Base-by-base conservation (phyloP, 2,329 filamentous ascomycete genomes). In the Ophiostoma himal-ulmi region DNA sequence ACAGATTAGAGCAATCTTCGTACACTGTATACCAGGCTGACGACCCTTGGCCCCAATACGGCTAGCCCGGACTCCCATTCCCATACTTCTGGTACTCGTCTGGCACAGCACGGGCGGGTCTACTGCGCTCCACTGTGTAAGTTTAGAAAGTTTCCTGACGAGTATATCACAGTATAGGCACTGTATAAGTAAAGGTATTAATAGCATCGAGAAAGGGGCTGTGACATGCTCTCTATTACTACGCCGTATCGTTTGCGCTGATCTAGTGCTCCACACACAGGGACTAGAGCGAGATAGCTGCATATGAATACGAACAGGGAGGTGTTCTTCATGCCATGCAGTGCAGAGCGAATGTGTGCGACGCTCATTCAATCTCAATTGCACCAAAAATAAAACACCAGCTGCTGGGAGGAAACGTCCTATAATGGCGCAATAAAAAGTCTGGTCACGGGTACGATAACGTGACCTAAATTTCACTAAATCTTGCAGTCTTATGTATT, bases 261-360 rank as follows among this genome's bases (percentile, higher is more conserved):
- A 62, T 62, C 57, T 62, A 34, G 57, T 62, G 57, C 57, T 34
- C 57, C 57, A 62, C 57, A 22, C 57, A 62, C 57, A 62, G 26
- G 57, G 26, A 60, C 54, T 48, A 48, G 44, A 17, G 26, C 57
- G 22, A 26, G 26, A 17, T 34, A 62, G 14, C 22, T 62, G 13
- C 57, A 62, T 57, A 57, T 26, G 52, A 62, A 62, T 62, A 62
- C 57, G 57, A 62, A 34, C 26, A 57, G 26, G 57, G 26, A 62
- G 57, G 54, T 60, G 54, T 60, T 60, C 54, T 60, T 10, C 26
- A 57, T 57, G 52, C n/a, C 52, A 11, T 60, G 54, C 5, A 62
- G 57, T 26, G 26, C 57, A 36, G 4, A 11, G 57, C 13, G 57
- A 6, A 17, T 62, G 48, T 60, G 54, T 14, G 26, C 26, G 57